Conservation (phyloP, 2,329 filamentous ascomycete genomes). For the Scedosporium dehoogii region DNA sequence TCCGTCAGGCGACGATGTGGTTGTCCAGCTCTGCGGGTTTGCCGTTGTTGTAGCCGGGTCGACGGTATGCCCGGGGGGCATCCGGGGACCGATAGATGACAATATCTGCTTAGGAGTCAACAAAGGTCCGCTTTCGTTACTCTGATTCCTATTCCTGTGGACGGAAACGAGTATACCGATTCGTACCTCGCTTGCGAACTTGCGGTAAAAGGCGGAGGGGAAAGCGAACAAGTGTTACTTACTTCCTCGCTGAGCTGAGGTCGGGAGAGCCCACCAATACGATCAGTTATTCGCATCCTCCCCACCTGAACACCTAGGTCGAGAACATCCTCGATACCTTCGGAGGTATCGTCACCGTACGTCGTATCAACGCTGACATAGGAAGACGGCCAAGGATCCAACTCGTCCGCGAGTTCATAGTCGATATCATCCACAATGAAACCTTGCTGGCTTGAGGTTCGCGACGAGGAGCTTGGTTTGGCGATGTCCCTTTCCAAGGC, state of each 20-base stretch:
- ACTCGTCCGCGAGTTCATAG: constrained; percentile 49
- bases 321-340: constrained; percentile 52
- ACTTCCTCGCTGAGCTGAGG: constrained; percentile 64
- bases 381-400: constrained; percentile 50
- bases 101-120: background rate
- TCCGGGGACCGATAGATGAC: background rate
- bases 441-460: constrained; percentile 21
- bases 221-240: constrained; percentile 14
- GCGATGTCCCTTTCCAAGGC: constrained; percentile 60
- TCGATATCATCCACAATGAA: constrained; percentile 40
- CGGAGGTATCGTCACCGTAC: constrained; percentile 48
- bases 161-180: too few species aligned
- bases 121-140: background rate
- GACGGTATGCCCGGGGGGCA: background rate
- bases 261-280: constrained; percentile 62
- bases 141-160: too few species aligned
- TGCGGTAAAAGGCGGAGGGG: background rate
- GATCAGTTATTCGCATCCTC: constrained; percentile 61
- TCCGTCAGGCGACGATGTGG: constrained; percentile 5
- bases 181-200: too few species aligned
- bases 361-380: constrained; percentile 55
- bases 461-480: constrained; percentile 23
- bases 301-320: constrained; percentile 65
- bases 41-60: background rate
- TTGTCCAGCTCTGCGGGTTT: background rate